Conservation (phyloP, 768 basidiomycete genomes). For the Pulveroboletus ravenelii region DNA sequence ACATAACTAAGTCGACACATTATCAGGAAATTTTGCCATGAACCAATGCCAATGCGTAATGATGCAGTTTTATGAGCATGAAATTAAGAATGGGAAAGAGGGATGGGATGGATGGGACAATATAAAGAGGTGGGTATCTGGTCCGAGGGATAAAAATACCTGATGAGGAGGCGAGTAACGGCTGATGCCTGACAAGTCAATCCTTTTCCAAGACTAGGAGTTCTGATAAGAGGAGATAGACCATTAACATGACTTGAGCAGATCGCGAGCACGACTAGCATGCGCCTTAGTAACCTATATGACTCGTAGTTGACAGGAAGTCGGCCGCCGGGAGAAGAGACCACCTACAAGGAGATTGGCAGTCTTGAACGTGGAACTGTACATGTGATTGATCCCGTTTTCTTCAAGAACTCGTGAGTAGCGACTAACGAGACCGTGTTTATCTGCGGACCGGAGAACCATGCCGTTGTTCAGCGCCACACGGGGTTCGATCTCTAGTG, state of each 20-base stretch:
- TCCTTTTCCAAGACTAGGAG: not conserved
- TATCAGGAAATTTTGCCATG: conserved; percentile 7
- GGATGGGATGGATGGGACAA: not conserved
- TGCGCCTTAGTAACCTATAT: conserved; percentile 54
- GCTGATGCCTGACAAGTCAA: not conserved
- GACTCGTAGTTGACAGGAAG: not conserved
- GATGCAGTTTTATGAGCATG: not conserved
- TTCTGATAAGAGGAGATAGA: not conserved
- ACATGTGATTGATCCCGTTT: conserved; percentile 78
- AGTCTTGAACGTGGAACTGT: conserved; percentile 78
- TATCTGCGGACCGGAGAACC: conserved; percentile 42
- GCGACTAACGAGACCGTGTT: conserved; percentile 71
- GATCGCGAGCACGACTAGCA: conserved; percentile 50
- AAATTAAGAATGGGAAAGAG: not conserved
- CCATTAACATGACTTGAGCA: conserved; percentile 55
- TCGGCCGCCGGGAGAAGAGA: conserved; percentile 13
- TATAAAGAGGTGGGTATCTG: conserved; percentile 15
- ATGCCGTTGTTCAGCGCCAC: conserved; percentile 2
- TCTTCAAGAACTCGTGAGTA: conserved; percentile 70
- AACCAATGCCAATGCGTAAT: conserved; percentile 4
- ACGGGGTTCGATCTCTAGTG: not conserved
- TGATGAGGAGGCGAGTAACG: not conserved
- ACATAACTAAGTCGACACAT: not conserved
- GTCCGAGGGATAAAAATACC: conserved; percentile 10
- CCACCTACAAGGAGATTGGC: conserved; percentile 65